Conservation (phyloP, 768 basidiomycete genomes). For the Leccinum arenicola region DNA sequence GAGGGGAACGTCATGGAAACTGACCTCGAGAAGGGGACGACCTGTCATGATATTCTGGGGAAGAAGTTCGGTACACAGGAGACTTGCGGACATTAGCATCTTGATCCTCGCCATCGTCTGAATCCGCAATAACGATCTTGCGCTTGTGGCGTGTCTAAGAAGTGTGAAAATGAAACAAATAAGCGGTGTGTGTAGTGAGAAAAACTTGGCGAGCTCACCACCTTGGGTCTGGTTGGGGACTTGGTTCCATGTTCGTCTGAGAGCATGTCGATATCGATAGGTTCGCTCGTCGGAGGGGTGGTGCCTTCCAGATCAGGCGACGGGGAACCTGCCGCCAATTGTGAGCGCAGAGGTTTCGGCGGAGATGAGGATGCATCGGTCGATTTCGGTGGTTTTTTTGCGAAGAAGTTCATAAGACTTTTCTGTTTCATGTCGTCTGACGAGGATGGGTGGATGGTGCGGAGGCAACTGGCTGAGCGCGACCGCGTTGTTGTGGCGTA, state of each 20-base stretch:
- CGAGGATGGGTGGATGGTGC: slow-evolving; percentile 1
- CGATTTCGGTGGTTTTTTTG: slow-evolving; percentile 33
- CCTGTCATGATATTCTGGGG: slow-evolving; percentile 25
- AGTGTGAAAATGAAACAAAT: neutral
- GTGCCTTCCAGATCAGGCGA: slow-evolving; percentile 52
- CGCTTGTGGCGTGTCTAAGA: slow-evolving; percentile 52
- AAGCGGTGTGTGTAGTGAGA: neutral
- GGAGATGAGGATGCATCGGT: slow-evolving; percentile 32
- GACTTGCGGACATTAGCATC: slow-evolving; percentile 4
- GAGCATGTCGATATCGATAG: slow-evolving; percentile 74
- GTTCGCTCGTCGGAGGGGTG: slow-evolving; percentile 71
- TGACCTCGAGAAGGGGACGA: slow-evolving; percentile 30
- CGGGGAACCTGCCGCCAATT: slow-evolving; percentile 36
- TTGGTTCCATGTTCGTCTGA: slow-evolving; percentile 45
- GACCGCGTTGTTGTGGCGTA: slow-evolving; percentile 13
- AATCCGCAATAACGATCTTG: slow-evolving; percentile 66
- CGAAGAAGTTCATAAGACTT: slow-evolving; percentile 69
- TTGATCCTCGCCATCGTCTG: slow-evolving; percentile 56
- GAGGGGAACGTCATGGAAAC: neutral
- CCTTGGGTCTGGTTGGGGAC: slow-evolving; percentile 30
- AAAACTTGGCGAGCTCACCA: slow-evolving; percentile 27
- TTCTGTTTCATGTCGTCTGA: slow-evolving; percentile 62
- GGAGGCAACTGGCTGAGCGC: neutral
- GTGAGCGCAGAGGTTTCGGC: slow-evolving; percentile 35
- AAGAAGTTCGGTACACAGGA: slow-evolving; percentile 25